Conservation (phyloP, 1,284 basidiomycete species). For the Blastosporella zonata region DNA sequence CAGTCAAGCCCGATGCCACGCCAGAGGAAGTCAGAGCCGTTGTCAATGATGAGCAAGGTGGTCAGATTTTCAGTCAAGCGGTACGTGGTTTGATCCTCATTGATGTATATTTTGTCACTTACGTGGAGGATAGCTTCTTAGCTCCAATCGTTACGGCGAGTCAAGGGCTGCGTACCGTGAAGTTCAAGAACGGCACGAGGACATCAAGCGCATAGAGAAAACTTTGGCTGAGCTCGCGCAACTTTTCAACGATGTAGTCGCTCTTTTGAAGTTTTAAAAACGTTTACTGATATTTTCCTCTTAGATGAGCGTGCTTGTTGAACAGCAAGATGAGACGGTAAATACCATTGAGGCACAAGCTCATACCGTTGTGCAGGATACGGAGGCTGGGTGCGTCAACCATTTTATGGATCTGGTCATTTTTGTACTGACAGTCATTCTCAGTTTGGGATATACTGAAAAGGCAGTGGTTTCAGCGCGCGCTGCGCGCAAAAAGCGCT, state of each 20-base stretch:
- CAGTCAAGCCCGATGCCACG: slow-evolving; percentile 93
- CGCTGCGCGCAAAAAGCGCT: slow-evolving; percentile 88
- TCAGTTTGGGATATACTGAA: slow-evolving; percentile 75
- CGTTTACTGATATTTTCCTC: slow-evolving; percentile 8
- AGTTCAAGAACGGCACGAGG: slow-evolving; percentile 94
- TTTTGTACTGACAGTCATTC: slow-evolving; percentile 16
- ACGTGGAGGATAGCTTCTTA: slow-evolving; percentile 62
- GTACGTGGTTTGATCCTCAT: slow-evolving; percentile 41
- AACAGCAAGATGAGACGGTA: slow-evolving; percentile 90
- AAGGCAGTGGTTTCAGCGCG: slow-evolving; percentile 88
- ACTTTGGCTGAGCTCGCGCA: slow-evolving; percentile 93
- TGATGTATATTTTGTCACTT: background rate
- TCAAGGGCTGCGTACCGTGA: slow-evolving; percentile 91
- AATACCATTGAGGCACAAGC: slow-evolving; percentile 78
- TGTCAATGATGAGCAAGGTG: slow-evolving; percentile 80
- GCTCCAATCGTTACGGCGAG: slow-evolving; percentile 88
- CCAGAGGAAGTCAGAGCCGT: slow-evolving; percentile 88
- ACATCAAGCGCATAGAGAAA: slow-evolving; percentile 92
- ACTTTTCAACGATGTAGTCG: slow-evolving; percentile 85
- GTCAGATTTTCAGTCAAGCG: slow-evolving; percentile 95
- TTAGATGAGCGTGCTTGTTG: slow-evolving; percentile 86
- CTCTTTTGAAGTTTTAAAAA: slow-evolving; percentile 1
- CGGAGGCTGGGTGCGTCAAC: slow-evolving; percentile 72
- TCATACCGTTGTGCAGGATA: slow-evolving; percentile 71
- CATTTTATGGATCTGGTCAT: background rate